Evolutionary conservation across 2,329 filamentous ascomycete species (phyloP), one percentile per base, ranked within the genome.

Genomic region (Monilinia fructicola): DNA sequence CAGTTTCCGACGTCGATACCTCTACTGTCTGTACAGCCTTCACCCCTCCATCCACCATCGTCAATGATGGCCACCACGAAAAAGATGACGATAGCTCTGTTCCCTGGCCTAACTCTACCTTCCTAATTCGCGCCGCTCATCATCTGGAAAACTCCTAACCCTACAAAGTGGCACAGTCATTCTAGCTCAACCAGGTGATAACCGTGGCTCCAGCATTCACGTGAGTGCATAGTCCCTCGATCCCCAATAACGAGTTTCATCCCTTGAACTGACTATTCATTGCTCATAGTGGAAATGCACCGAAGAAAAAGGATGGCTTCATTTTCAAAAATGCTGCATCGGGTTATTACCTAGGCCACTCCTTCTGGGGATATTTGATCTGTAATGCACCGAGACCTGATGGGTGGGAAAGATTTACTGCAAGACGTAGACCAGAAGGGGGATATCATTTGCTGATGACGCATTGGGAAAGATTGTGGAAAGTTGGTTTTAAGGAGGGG

Each of bases 301-400:
- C 44, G 63, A 53, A 26, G 7, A 4, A 0, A 59, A 52, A 14
- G 63, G 63, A 3, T 65, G 63, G 54, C 54, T 65, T n/a, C 40
- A 23, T 42, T 65, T 65, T 4, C 63, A 52, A n/a, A n/a, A 65
- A 65, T 3, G n/a, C 31, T 0, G 63, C 44, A 26, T 65, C 63
- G 4, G 63, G 63, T 23, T 28, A 44, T 9, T 65, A 59, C 31
- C 18, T 65, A 7, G 63, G 63, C 1, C n/a, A 65, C 3, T 16
- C 31, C 5, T 42, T 48, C 28, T 35, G 40, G 28, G 28, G 35
- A 9, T 18, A 42, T 18, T 3, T 65, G 3, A 0, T 21, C 42
- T 65, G 63, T 12, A 2, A 11, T 21, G 53, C 21, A 42, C 23
- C 0, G 12, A 23, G 14, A 9, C 54, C 40, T 16, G 10, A 18